phyloP scores from a whole-genome alignment of 208 protist species.

The Leishmania aethiopica region DNA sequence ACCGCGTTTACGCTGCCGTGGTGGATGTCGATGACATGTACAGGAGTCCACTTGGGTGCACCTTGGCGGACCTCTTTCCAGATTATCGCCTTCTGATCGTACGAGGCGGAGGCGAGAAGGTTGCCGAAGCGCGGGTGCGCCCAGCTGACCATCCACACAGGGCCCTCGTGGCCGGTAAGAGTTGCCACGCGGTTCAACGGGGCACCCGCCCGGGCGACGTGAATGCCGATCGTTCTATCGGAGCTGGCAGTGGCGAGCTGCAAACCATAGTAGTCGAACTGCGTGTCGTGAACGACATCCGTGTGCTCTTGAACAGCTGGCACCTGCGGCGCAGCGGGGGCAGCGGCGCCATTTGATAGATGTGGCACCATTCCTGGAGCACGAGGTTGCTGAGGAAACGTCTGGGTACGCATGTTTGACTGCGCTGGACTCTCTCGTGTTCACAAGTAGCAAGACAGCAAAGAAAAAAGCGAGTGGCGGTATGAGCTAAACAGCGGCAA shows the following conservation, averaged over 20 bases:
- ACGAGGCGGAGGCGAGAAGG: slow-evolving; percentile 97
- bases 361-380: slow-evolving; percentile 17
- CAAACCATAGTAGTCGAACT: slow-evolving; percentile 98
- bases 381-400: slow-evolving; percentile 24
- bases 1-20: slow-evolving; percentile 81
- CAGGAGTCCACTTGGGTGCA: slow-evolving; percentile 50
- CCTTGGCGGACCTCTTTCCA: slow-evolving; percentile 86
- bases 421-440: not conserved
- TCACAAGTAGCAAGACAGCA: not conserved
- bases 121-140: slow-evolving; percentile 97
- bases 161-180: slow-evolving; percentile 94
- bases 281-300: slow-evolving; percentile 96
- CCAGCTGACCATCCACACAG: slow-evolving; percentile 98
- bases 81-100: slow-evolving; percentile 97
- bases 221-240: slow-evolving; percentile 96
- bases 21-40: slow-evolving; percentile 79
- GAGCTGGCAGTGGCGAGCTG: slow-evolving; percentile 98
- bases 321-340: slow-evolving; percentile 10
- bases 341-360: slow-evolving; percentile 1
- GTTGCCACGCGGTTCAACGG: slow-evolving; percentile 63
- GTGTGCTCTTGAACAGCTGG: slow-evolving; percentile 61
- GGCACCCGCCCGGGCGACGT: slow-evolving; percentile 73
- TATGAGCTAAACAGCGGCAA: not conserved
- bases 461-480: not conserved
- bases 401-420: slow-evolving; percentile 18